These are phyloP conservation scores for Mycena latifolia DNA, from an alignment of 768 basidiomycete genomes.

Conservation along the genomic window DNA sequence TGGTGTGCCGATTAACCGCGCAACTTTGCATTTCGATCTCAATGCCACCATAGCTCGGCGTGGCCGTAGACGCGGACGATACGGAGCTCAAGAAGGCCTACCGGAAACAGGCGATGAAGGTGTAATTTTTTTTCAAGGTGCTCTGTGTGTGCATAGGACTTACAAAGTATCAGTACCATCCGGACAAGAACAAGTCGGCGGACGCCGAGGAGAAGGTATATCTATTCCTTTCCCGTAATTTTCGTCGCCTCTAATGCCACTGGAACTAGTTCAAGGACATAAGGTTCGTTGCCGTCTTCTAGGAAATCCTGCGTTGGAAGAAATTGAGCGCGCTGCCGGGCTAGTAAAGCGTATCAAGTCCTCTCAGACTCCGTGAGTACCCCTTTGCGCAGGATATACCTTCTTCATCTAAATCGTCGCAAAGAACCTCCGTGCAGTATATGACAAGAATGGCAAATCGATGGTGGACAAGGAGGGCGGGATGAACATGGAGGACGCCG, in stretches of 20 bases:
- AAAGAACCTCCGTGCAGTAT: slow-evolving; percentile 87
- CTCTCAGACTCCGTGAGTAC: slow-evolving; percentile 84
- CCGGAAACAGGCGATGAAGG: slow-evolving; percentile 94
- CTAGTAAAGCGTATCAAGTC: slow-evolving; percentile 95
- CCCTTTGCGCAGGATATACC: slow-evolving; percentile 8
- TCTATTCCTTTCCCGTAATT: background rate
- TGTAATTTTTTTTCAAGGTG: slow-evolving; percentile 46
- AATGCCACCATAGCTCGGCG: slow-evolving; percentile 66
- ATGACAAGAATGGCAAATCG: slow-evolving; percentile 95
- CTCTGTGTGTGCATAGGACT: slow-evolving; percentile 11
- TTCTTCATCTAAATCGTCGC: slow-evolving; percentile 19
- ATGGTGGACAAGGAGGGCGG: slow-evolving; percentile 90
- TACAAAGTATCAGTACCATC: slow-evolving; percentile 76
- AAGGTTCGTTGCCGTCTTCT: slow-evolving; percentile 61
- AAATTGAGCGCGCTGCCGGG: slow-evolving; percentile 21
- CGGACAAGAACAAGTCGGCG: slow-evolving; percentile 94
- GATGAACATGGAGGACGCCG: slow-evolving; percentile 88
- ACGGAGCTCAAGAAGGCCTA: slow-evolving; percentile 95
- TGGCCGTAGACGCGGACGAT: slow-evolving; percentile 79
- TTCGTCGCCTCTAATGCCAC: background rate
- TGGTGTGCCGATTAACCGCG: slow-evolving; percentile 61
- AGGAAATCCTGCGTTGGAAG: background rate
- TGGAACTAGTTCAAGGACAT: slow-evolving; percentile 87
- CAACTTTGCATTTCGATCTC: slow-evolving; percentile 2
- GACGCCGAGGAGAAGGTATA: slow-evolving; percentile 87